Base-by-base conservation (phyloP, 805 yeast genomes). In the Kuraishia ogatae region DNA sequence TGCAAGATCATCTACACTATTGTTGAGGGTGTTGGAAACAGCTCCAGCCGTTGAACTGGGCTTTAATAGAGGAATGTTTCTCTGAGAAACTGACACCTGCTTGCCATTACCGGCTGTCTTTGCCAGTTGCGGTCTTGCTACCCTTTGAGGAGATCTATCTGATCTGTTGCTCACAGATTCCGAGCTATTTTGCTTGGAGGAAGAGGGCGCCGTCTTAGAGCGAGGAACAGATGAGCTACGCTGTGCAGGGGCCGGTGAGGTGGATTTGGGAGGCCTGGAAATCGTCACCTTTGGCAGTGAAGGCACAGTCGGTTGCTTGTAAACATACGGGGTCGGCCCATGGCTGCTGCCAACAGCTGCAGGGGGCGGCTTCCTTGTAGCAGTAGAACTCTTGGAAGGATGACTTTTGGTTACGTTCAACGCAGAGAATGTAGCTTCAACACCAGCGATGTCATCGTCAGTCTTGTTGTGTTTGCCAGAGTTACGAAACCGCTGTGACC, bases 301-400 rank as follows among this genome's bases (percentile, higher is more conserved):
- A 11, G 60, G 60, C 19, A 54, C 43, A 20, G 55, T 53, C 7
- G 60, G 60, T 29, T 56, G 58, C 24, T 57, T 56, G 29, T 57
- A 56, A 8, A 55, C 19, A n/a, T 56, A 57, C 21, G 57, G 48
- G 8, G 52, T 39, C 1, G 59, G 55, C 11, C 54, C 47, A 28
- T 52, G 54, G 19, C 35, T 52, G 19, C n/a, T n/a, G n/a, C n/a
- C n/a, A n/a, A 48, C 26, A 43, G 47, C 48, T 43, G 52, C 19
- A 24, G 53, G 39, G n/a, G 54, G 43, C 4, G 43, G 22, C 35
- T 22, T n/a, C 35, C 26, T 19, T 22, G 21, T 19, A 13, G 52
- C 48, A 24, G 46, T 24, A 2, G 24, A n/a, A 11, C 50, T 53
- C 22, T 19, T 35, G 26, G 22, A 11, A 20, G 51, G 51, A 26